These are phyloP conservation scores for Tephrocybe sp. DNA, from an alignment of 768 basidiomycete genomes.

Conservation along the genomic window DNA sequence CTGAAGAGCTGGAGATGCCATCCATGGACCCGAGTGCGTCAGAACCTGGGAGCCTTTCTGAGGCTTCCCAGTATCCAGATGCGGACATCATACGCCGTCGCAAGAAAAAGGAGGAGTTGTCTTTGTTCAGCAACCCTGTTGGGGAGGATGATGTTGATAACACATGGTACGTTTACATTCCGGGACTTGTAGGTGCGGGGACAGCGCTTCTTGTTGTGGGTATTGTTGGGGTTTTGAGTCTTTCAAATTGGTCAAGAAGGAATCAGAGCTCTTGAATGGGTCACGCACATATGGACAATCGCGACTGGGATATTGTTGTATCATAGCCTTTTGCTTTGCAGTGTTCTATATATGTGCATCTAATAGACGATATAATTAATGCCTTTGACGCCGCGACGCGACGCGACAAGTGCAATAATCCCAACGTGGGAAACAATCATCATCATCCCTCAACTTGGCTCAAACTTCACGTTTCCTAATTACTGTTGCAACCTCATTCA, in stretches of 20 bases:
- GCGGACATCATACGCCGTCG: constrained; percentile 45
- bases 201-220: constrained; percentile 79
- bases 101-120: constrained; percentile 57
- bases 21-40: constrained; percentile 51
- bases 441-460: background rate
- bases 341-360: constrained; percentile 4
- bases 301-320: constrained; percentile 3
- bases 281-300: background rate
- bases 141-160: constrained; percentile 62
- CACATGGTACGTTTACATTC: constrained; percentile 80
- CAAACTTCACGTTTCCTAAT: background rate
- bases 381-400: background rate
- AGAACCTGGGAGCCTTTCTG: constrained; percentile 36
- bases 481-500: background rate
- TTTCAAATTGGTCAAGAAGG: constrained; percentile 68
- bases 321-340: constrained; percentile 9
- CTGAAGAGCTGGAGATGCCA: constrained; percentile 64
- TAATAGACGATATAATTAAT: constrained; percentile 1
- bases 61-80: constrained; percentile 35
- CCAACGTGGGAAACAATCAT: background rate
- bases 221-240: constrained; percentile 74
- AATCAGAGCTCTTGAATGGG: constrained; percentile 55
- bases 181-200: constrained; percentile 80
- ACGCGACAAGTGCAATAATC: background rate
- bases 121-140: constrained; percentile 40